Percentiles rank a stretch among this genome's conserved stretches.
Conservation (phyloP, 225 moss, liverwort and hornwort species). For the Pleurozium schreberi region DNA sequence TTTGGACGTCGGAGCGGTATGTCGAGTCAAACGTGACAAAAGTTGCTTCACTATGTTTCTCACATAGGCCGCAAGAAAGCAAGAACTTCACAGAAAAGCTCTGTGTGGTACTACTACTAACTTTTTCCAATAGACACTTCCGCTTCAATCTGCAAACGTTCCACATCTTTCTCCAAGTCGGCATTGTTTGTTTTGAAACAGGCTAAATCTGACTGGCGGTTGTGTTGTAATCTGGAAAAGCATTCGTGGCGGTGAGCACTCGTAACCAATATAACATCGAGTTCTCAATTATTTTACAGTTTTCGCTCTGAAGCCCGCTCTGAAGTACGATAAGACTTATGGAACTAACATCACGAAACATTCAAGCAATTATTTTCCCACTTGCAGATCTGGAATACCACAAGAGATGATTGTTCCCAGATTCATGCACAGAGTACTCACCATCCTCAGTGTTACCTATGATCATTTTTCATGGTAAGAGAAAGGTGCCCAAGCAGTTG, state of each 20-base stretch:
- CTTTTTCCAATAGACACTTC: slow-evolving; percentile 33
- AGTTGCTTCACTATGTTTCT: background rate
- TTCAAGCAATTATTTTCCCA: background rate
- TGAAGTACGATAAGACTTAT: background rate
- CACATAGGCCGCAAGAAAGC: background rate
- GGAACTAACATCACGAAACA: background rate
- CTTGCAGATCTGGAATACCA: background rate
- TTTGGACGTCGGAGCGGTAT: too few species aligned
- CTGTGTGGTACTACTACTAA: background rate
- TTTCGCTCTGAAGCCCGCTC: background rate
- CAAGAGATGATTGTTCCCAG: background rate
- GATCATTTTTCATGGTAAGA: slow-evolving; percentile 42
- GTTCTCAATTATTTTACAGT: background rate
- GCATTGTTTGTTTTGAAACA: slow-evolving; percentile 36
- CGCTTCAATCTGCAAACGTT: slow-evolving; percentile 53
- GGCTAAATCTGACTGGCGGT: slow-evolving; percentile 18
- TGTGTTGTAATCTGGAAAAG: slow-evolving; percentile 16
- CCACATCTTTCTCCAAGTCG: slow-evolving; percentile 60
- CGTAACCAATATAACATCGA: background rate
- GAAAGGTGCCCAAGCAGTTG: too few species aligned
- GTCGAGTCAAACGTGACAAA: background rate
- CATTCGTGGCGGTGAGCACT: background rate
- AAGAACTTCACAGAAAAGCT: background rate
- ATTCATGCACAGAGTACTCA: slow-evolving; percentile 19
- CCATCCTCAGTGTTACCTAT: slow-evolving; percentile 39